Conservation (phyloP, 495 filamentous ascomycete species). For the Saxophila tyrrhenica region DNA sequence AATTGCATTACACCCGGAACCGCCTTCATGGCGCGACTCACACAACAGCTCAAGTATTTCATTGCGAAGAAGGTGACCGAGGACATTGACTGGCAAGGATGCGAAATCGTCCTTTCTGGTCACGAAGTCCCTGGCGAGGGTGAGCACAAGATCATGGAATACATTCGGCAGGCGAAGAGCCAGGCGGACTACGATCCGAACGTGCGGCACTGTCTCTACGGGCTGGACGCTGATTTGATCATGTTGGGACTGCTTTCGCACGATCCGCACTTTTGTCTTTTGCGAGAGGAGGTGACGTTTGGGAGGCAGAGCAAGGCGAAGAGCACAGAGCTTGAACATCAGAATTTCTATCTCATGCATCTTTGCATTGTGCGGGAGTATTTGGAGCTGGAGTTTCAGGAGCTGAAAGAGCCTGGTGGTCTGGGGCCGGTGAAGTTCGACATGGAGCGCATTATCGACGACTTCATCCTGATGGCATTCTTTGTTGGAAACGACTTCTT, state of each 20-base stretch:
- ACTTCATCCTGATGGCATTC: constrained; percentile 99
- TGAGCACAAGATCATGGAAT: constrained; percentile 99
- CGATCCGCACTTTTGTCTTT: constrained; percentile 94
- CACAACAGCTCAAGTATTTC: constrained; percentile 92
- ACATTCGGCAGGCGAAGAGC: constrained; percentile 91
- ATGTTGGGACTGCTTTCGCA: constrained; percentile 96
- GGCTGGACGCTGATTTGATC: constrained; percentile 94
- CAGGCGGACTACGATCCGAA: constrained; percentile 93
- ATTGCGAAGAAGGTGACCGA: constrained; percentile 97
- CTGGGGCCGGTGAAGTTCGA: constrained; percentile 67
- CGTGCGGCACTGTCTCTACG: constrained; percentile 92
- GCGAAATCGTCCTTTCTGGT: constrained; percentile 85
- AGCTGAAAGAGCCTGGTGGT: constrained; percentile 64
- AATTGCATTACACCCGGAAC: constrained; percentile 98
- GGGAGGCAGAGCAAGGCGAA: constrained; percentile 75
- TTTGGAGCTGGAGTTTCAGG: constrained; percentile 91
- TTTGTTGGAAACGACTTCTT: constrained; percentile 99
- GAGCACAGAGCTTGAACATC: constrained; percentile 91
- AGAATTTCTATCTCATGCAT: constrained; percentile 98
- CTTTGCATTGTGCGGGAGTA: constrained; percentile 96
- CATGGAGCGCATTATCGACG: constrained; percentile 94
- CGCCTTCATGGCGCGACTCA: constrained; percentile 94
- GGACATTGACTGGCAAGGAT: constrained; percentile 87
- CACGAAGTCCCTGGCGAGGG: constrained; percentile 99
- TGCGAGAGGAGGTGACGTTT: constrained; percentile 97